Conservation (phyloP, 1,284 basidiomycete genomes). For the Lentinus polychrous region DNA sequence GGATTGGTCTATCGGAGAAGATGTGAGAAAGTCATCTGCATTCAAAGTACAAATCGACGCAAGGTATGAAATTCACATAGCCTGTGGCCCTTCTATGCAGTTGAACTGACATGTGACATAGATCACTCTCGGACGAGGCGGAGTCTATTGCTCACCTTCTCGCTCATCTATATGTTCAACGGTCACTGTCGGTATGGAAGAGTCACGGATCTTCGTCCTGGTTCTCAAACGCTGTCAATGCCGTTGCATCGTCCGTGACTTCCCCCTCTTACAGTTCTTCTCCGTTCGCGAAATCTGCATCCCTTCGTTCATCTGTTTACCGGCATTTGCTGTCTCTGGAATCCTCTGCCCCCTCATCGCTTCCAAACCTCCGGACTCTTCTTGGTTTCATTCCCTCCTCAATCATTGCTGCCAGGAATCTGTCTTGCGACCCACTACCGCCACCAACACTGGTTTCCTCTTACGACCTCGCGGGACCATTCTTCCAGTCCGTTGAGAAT, state of each 20-base stretch:
- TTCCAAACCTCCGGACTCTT: conserved; percentile 35
- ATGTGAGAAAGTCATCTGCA: conserved; percentile 52
- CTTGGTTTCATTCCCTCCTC: conserved; percentile 65
- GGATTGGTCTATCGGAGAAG: conserved; percentile 56
- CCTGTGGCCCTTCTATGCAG: conserved; percentile 8
- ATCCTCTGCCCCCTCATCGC: conserved; percentile 25
- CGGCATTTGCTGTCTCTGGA: conserved; percentile 74
- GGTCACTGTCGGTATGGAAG: conserved; percentile 79
- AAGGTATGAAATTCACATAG: conserved; percentile 35
- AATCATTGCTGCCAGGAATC: conserved; percentile 41
- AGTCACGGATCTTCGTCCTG: conserved; percentile 54
- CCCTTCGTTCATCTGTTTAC: conserved; percentile 50
- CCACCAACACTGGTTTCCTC: conserved; percentile 49
- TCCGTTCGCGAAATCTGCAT: conserved; percentile 25
- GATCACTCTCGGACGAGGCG: conserved; percentile 20
- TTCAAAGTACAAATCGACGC: conserved; percentile 67
- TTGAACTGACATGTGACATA: conserved; percentile 20
- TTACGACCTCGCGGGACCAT: conserved; percentile 55
- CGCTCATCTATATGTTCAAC: conserved; percentile 79
- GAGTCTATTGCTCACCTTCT: conserved; percentile 58
- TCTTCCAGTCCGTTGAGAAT: conserved; percentile 66
- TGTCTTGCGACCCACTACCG: conserved; percentile 80
- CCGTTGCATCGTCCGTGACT: no score
- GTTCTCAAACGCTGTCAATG: conserved; percentile 52
- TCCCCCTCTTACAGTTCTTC: no score